Conservation (phyloP, 2,329 filamentous ascomycete genomes). For the Trichoderma brevicompactum region DNA sequence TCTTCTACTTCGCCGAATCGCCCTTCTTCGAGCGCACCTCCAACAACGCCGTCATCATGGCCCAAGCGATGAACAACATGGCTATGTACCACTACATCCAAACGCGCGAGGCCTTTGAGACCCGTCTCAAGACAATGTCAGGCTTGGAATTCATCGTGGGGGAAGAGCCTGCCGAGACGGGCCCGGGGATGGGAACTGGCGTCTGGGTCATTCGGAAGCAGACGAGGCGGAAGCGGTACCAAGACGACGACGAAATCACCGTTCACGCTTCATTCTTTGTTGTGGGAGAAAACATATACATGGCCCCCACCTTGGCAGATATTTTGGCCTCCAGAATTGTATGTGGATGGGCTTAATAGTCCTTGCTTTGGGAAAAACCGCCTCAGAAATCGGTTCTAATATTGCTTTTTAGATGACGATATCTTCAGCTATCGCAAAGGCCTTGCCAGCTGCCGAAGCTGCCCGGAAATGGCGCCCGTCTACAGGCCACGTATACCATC, state of each 20-base stretch:
- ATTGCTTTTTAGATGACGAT: conserved; percentile 53
- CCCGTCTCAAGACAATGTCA: conserved; percentile 64
- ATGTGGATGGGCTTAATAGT: conserved; percentile 32
- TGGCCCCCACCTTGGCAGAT: conserved; percentile 65
- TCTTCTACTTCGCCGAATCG: conserved; percentile 70
- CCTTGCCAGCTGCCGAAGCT: conserved; percentile 55
- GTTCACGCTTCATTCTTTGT: conserved; percentile 67
- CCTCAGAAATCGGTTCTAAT: not conserved
- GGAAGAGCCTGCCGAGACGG: conserved; percentile 66
- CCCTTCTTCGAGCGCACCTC: conserved; percentile 71
- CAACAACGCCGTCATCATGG: conserved; percentile 67
- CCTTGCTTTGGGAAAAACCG: not conserved
- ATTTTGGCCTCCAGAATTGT: conserved; percentile 64
- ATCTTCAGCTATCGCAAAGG: conserved; percentile 58
- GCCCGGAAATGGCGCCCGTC: conserved; percentile 61
- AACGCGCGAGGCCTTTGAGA: conserved; percentile 67
- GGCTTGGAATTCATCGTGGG: conserved; percentile 70
- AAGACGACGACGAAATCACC: conserved; percentile 61
- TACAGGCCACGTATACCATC: conserved; percentile 56
- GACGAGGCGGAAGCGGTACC: conserved; percentile 60
- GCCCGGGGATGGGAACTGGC: conserved; percentile 66
- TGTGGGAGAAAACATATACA: conserved; percentile 68
- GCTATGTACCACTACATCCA: conserved; percentile 61
- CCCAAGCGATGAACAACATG: conserved; percentile 65
- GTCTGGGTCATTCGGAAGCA: conserved; percentile 74